Base-by-base conservation (phyloP, 108 stramenopile species). In the Seminavis robusta region DNA sequence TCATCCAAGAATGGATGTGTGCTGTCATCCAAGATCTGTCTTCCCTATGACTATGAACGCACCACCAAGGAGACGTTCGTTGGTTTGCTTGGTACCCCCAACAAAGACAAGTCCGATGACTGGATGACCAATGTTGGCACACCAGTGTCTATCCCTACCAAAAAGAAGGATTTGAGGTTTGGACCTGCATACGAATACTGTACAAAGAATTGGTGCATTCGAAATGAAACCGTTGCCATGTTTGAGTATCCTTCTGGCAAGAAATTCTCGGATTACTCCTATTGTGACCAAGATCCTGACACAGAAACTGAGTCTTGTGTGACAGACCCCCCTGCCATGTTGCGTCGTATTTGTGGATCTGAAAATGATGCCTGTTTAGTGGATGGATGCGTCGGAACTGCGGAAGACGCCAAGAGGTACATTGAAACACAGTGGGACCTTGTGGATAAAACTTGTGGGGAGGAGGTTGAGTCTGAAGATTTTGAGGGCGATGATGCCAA, bases 141-240 rank as follows among this genome's bases (percentile, higher is more conserved):
- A 42, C 4, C 21, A 4, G 4, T 42, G 41, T 21, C 41, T 21
- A 9, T 42, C 6, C 41, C 41, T 4, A 21, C 3, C 21, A 21
- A 17, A 7, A 4, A 21, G 3, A 4, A 3, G 3, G 41, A 4
- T 4, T 21, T 17, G 3, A 7, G 17, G 41, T 4, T 17, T 7
- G 3, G 21, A 42, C 20, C 41, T 9, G 41, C 20, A 4, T 42
- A 42, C 41, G 41, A 42, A 7, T 42, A 42, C 41, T 42, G 41
- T 9, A 42, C 41, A 4, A 42, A 3, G 41, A 3, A 42, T 21
- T 42, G 41, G 41, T 42, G 41, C 41, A 42, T 42, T 42, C 41
- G 41, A 3, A 9, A 42, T 7, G 6, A 42, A 42, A 9, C 17
- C 4, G 9, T 21, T 21, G 17, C 41, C 9, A 4, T 42, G 6